Base-by-base conservation (phyloP, 371 early-diverging fungal genomes). In the Mortierella sp. region DNA sequence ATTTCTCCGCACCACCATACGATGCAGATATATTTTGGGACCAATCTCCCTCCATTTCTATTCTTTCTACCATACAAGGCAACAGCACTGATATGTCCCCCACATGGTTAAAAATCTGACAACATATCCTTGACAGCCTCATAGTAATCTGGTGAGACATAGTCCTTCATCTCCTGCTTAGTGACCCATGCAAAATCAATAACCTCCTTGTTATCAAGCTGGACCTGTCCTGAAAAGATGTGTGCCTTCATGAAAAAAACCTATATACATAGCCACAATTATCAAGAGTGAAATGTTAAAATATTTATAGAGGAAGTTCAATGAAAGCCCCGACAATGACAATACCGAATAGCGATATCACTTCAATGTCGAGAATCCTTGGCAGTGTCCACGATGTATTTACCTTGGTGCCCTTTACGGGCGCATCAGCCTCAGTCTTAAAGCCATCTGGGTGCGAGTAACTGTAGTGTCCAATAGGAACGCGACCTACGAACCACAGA, bases 181-280 rank as follows among this genome's bases (percentile, higher is more conserved):
- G 93, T 94, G 29, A 93, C 85, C 97, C 97, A 97, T 67, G 93
- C 95, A 84, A 89, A 92, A 64, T 95, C 94, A n/a, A 87, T 77
- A 34, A 92, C 84, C 71, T 89, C 89, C 43, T 87, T 70, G 22
- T 86, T 79, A 37, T 91, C 86, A 13, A 86, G 84, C 42, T 85
- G 75, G 49, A 86, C 92, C 76, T 93, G 90, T 31, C 97, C 97
- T 23, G 93, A 89, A 64, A 92, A 89, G 61, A 96, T 89, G 68
- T 95, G 93, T 4, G 93, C 95, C 83, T 95, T 95, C 91, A 97
- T 91, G 79, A 92, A 96, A 83, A 97, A 94, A 22, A 89, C 85
- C 88, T 91, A 73, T 40, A n/a, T 0, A 67, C 34, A 59, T 28
- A 10, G 55, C 4, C n/a, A 59, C n/a, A n/a, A n/a, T n/a, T n/a